Base-by-base conservation (phyloP, 148 eudicot genomes). In the Rhododendron kiyosumense region DNA sequence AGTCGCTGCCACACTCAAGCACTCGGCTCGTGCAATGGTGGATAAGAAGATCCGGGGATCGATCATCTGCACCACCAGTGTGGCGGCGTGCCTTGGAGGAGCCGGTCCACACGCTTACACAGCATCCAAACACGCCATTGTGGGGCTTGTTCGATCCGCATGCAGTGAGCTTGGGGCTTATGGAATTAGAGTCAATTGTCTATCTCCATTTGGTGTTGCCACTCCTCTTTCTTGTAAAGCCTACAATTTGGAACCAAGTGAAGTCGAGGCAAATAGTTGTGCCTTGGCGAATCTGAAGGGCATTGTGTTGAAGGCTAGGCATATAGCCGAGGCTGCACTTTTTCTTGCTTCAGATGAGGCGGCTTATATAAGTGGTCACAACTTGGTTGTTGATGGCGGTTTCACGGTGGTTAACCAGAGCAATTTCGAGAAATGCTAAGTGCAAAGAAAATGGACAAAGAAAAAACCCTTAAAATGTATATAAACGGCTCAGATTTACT, bases 341-440 rank as follows among this genome's bases (percentile, higher is more conserved):
- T 96, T 92, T 85, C 90, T 95, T 7, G 98, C 97, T 28, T 95
- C 97, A 0, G 95, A 96, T 81, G 97, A 96, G 69, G 93, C 99
- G 2, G 94, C 90, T 63, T 96, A 90, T 49, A 87, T 93, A 8
- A 95, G 93, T 36, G 99, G 98, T 15, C 98, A 92, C 43, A 92
- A 96, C 81, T 85, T 96, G 86, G 91, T 86, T 0, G 91, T 96
- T 30, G 99, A 96, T 71, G 98, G 98, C 1, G 98, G 99, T 2
- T 92, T 94, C 79, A 88, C 95, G 30, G 94, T 94, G 36, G 93
- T 91, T 38, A 89, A 67, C 85, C 91, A 1, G 18, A 30, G 9
- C 86, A 17, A n/a, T n/a, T n/a, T 32, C 1, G 34, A 32, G 34
- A 32, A 32, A 1, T 32, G 34, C 34, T 32, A 32, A 1, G 34